A percentile compares a stretch with the other conserved stretches of the same genome.
These are phyloP conservation scores for Sporothrix euskadiensis DNA, from an alignment of 2,329 filamentous ascomycete species.

Conservation along the genomic window DNA sequence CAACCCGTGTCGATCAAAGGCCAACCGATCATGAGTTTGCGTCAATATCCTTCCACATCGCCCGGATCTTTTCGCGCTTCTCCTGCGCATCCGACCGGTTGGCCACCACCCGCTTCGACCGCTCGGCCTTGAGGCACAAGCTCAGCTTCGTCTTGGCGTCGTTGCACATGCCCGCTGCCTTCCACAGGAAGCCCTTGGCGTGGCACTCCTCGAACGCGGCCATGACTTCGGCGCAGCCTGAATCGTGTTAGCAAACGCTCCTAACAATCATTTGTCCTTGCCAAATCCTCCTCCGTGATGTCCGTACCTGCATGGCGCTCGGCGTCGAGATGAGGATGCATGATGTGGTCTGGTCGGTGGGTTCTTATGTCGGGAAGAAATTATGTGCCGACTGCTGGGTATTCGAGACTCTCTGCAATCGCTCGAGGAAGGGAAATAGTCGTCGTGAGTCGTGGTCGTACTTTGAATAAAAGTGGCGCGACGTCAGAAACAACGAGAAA, in stretches of 20 bases:
- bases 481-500: background rate
- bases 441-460: background rate
- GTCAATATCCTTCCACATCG: slow-evolving; percentile 77
- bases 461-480: background rate
- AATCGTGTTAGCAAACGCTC: background rate
- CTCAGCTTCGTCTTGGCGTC: slow-evolving; percentile 80
- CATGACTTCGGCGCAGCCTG: slow-evolving; percentile 95
- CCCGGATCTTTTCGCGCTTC: slow-evolving; percentile 73
- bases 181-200: slow-evolving; percentile 86
- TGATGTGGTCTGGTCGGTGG: slow-evolving; percentile 45
- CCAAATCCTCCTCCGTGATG: background rate
- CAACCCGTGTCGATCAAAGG: too few species aligned
- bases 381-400: background rate
- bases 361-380: background rate
- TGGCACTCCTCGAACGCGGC: slow-evolving; percentile 93
- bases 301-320: slow-evolving; percentile 79
- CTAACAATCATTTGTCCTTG: background rate
- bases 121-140: slow-evolving; percentile 77
- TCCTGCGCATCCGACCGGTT: slow-evolving; percentile 72
- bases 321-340: slow-evolving; percentile 98
- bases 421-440: background rate
- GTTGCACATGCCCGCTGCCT: slow-evolving; percentile 88
- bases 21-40: slow-evolving; percentile 53
- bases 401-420: background rate
- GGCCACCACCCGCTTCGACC: slow-evolving; percentile 71